Conservation (phyloP, 2,329 filamentous ascomycete species). For the Pseudogymnoascus sp. region DNA sequence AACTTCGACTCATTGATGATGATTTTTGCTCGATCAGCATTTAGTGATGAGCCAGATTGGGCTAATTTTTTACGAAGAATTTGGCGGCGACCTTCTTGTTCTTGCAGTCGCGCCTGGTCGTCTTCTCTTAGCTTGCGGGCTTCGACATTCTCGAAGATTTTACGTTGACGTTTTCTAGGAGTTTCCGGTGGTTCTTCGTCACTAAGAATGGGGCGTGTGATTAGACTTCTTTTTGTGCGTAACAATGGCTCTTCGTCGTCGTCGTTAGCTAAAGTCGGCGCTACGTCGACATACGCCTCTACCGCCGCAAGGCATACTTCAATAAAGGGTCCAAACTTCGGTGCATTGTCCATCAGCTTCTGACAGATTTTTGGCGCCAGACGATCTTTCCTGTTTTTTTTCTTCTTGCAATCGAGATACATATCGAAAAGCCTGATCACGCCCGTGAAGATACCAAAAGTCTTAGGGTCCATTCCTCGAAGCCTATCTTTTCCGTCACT, state of each 20-base stretch:
- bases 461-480: constrained; percentile 16
- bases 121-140: constrained; percentile 44
- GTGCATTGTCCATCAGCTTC: constrained; percentile 20
- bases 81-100: constrained; percentile 45
- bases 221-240: not conserved
- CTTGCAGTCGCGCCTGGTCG: constrained; percentile 45
- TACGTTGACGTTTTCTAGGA: constrained; percentile 31
- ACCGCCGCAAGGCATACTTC: constrained; percentile 8
- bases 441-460: constrained; percentile 14
- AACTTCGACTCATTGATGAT: constrained; percentile 62
- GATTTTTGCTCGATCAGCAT: constrained; percentile 39
- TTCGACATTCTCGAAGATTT: constrained; percentile 39
- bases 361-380: constrained; percentile 20
- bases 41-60: constrained; percentile 35
- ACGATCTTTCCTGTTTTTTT: constrained; percentile 12
- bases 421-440: constrained; percentile 24
- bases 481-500: not conserved
- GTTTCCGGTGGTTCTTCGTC: constrained; percentile 13
- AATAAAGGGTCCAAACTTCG: not conserved
- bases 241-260: constrained; percentile 24
- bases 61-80: constrained; percentile 42
- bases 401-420: constrained; percentile 26
- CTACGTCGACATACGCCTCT: not conserved
- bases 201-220: not conserved
- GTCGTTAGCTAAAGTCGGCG: constrained; percentile 11